A percentile compares a stretch with the other conserved stretches of the same genome.
Evolutionary conservation across 2,329 filamentous ascomycete species (phyloP).

Genomic region (Penicillium sp.): DNA sequence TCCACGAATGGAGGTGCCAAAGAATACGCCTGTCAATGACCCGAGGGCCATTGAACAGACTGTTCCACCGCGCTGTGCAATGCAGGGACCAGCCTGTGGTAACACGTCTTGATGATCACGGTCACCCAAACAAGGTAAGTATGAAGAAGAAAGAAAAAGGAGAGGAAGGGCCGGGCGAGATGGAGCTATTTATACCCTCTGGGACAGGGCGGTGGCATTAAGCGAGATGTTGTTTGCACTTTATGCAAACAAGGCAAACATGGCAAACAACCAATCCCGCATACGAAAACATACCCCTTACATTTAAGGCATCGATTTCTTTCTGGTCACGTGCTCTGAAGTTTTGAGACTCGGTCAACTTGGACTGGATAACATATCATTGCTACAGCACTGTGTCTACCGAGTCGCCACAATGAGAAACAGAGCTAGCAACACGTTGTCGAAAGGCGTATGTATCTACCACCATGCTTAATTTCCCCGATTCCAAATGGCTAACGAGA

Average conservation of each 20-base stretch:
- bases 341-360: constrained; percentile 31
- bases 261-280: too few relatives aligned
- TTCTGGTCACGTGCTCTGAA: constrained; percentile 28
- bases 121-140: constrained; percentile 52
- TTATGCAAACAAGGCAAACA: background rate
- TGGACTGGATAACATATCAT: constrained; percentile 10
- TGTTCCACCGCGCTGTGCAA: constrained; percentile 57
- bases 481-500: constrained; percentile 7
- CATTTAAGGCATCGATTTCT: constrained; percentile 2
- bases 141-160: constrained; percentile 48
- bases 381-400: constrained; percentile 16
- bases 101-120: constrained; percentile 47
- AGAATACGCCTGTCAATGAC: constrained; percentile 43
- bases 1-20: constrained; percentile 34
- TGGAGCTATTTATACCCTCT: constrained; percentile 29
- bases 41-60: constrained; percentile 48
- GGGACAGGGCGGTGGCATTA: constrained; percentile 24
- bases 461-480: background rate
- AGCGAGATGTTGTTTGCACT: constrained; percentile 27
- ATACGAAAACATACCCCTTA: constrained; percentile 9
- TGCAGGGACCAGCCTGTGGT: constrained; percentile 53
- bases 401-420: constrained; percentile 44
- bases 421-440: constrained; percentile 43
- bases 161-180: constrained; percentile 22
- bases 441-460: constrained; percentile 37